Evolutionary conservation across 1,139 yeast genomes (phyloP), one percentile per base, ranked within the genome.

Genomic region (Geotrichum bryndzae): DNA sequence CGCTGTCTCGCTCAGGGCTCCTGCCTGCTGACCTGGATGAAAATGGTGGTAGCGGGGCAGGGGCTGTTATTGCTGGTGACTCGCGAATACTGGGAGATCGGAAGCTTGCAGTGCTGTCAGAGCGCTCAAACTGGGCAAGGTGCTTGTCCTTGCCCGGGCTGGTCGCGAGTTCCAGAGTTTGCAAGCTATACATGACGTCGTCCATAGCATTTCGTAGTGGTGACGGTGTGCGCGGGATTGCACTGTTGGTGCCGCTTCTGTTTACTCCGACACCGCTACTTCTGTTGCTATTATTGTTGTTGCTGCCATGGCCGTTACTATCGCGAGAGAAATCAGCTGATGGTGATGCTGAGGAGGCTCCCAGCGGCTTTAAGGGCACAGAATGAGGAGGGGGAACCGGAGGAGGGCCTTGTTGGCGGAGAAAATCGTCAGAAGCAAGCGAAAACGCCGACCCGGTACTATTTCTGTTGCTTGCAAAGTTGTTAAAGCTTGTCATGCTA

Each of bases 201-300:
- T 73, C 74, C 73, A 74, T 72, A 6, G 76, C 77, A 51, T 67
- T 67, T 52, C 74, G 57, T 48, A 74, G 81, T 2, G 85, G 85
- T 0, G 84, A 84, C 0, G 86, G 86, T 0, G 86, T 85, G 8
- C 85, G 80, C 8, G 29, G 58, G 50, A 23, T 56, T 25, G 38
- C 25, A 22, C 25, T 51, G 31, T 25, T 23, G 27, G 15, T 38
- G 56, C 7, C 45, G 29, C 45, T 38, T 13, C 18, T 38, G 18
- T 38, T 38, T 3, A 15, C 18, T n/a, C 22, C 18, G 8, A 29
- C 18, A 15, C 46, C 50, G 3, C 54, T 50, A 4, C 38, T 51
- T 25, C 46, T 45, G 56, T 31, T 41, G 23, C 23, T 18, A n/a
- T 11, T 35, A 25, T 46, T 25, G 15, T 13, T 48, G 51, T 53